Conservation (phyloP, 176 grass and related monocot species). For the Zea mays region DNA sequence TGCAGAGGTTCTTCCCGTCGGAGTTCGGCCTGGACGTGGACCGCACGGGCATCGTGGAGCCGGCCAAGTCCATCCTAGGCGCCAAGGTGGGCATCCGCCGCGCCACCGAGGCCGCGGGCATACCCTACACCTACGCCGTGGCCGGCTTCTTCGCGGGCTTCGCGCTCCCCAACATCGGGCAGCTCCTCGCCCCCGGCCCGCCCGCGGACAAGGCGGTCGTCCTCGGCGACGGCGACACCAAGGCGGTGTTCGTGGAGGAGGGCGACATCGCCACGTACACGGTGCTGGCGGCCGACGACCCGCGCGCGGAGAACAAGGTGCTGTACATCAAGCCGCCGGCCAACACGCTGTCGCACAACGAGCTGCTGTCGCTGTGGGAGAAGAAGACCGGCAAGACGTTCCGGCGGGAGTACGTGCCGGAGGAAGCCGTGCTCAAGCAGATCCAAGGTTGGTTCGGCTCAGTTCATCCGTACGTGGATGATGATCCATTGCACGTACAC, state of each 20-base stretch:
- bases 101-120: conserved; percentile 49
- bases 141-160: conserved; percentile 48
- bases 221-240: conserved; percentile 50
- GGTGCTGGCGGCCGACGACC: conserved; percentile 54
- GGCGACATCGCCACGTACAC: conserved; percentile 54
- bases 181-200: neutral
- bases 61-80: conserved; percentile 38
- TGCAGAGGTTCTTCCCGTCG: conserved; percentile 61
- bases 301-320: conserved; percentile 47
- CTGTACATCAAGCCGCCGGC: conserved; percentile 45
- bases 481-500: neutral
- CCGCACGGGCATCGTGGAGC: conserved; percentile 43
- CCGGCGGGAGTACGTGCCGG: conserved; percentile 34
- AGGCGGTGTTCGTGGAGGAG: conserved; percentile 50
- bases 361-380: conserved; percentile 62
- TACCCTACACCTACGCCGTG: conserved; percentile 47
- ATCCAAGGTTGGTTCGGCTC: neutral
- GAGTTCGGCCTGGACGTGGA: conserved; percentile 65
- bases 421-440: conserved; percentile 51
- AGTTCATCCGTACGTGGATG: neutral
- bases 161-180: conserved; percentile 42
- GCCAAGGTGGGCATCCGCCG: conserved; percentile 50
- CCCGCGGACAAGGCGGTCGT: conserved; percentile 50
- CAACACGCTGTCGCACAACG: conserved; percentile 54
- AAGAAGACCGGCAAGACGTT: conserved; percentile 54